Percentiles rank a stretch among this genome's conserved stretches.
phyloP scores from a whole-genome alignment of 140 eudicot species.

The Senecio squalidus region DNA sequence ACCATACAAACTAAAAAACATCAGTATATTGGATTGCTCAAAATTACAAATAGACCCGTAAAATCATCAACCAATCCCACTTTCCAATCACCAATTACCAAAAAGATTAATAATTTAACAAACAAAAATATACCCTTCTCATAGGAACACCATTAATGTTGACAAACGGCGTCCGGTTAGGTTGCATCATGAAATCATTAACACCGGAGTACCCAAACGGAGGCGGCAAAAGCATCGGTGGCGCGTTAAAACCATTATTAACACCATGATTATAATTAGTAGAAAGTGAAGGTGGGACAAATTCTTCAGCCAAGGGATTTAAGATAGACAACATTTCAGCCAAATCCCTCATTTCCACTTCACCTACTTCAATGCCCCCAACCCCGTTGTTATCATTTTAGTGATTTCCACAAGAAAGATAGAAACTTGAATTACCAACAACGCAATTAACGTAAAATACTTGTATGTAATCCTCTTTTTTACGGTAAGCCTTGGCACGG shows the following conservation, averaged over 20 bases:
- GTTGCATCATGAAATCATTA: conserved; percentile 45
- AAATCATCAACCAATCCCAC: no score
- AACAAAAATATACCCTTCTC: conserved; percentile 48
- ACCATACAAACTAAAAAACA: no score
- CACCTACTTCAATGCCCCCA: no score
- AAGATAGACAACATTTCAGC: conserved; percentile 75
- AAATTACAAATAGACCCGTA: no score
- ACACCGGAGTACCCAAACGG: conserved; percentile 44
- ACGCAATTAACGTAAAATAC: no score
- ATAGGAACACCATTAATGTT: conserved; percentile 39
- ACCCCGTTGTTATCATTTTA: no score
- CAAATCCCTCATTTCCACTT: conserved; percentile 80
- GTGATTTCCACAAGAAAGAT: no score
- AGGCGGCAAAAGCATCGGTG: conserved; percentile 28
- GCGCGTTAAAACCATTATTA: background rate
- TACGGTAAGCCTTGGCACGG: no score
- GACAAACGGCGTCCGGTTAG: conserved; percentile 40
- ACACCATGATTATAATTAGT: conserved; percentile 6
- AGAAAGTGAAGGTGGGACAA: conserved; percentile 64
- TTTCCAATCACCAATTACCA: conserved; percentile 5
- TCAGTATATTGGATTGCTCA: no score
- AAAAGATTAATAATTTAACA: background rate
- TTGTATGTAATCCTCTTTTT: no score
- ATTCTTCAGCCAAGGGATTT: conserved; percentile 82
- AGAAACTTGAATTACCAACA: no score